Percentiles rank a stretch among this genome's conserved stretches.
Conservation (phyloP, 2,329 filamentous ascomycete species). For the Talaromyces rugulosus region DNA sequence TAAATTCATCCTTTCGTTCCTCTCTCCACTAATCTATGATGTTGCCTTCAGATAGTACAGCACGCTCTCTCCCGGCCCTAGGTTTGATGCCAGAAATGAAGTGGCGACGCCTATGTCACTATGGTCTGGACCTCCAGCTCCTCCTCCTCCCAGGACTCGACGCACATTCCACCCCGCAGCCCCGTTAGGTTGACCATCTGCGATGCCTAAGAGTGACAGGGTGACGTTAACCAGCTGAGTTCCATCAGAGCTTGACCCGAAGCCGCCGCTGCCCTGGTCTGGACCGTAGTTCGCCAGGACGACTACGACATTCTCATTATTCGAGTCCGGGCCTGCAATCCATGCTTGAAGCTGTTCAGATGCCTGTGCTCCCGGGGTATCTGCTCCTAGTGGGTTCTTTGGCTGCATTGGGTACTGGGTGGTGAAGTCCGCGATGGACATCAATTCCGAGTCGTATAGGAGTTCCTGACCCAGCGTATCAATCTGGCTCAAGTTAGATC, state of each 20-base stretch:
- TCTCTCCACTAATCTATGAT: background rate
- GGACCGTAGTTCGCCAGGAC: slow-evolving; percentile 24
- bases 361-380: slow-evolving; percentile 16
- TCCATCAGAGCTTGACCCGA: slow-evolving; percentile 16
- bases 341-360: slow-evolving; percentile 23
- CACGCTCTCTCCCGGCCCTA: background rate
- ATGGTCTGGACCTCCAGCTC: background rate
- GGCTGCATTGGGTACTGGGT: slow-evolving; percentile 24
- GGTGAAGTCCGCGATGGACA: slow-evolving; percentile 19
- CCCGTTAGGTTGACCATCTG: background rate
- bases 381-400: slow-evolving; percentile 13
- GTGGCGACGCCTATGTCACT: background rate
- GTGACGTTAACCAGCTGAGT: slow-evolving; percentile 19
- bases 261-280: slow-evolving; percentile 21
- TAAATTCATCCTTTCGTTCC: background rate
- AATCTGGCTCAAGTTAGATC: slow-evolving; percentile 22
- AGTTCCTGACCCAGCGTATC: slow-evolving; percentile 21
- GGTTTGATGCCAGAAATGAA: background rate
- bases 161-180: background rate
- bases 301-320: slow-evolving; percentile 16
- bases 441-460: slow-evolving; percentile 15
- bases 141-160: slow-evolving; percentile 1
- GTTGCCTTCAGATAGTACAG: background rate
- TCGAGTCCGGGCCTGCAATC: slow-evolving; percentile 21
- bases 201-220: slow-evolving; percentile 18